Base-by-base conservation (phyloP, 345 rosid species). In the Syzygium jambos region DNA sequence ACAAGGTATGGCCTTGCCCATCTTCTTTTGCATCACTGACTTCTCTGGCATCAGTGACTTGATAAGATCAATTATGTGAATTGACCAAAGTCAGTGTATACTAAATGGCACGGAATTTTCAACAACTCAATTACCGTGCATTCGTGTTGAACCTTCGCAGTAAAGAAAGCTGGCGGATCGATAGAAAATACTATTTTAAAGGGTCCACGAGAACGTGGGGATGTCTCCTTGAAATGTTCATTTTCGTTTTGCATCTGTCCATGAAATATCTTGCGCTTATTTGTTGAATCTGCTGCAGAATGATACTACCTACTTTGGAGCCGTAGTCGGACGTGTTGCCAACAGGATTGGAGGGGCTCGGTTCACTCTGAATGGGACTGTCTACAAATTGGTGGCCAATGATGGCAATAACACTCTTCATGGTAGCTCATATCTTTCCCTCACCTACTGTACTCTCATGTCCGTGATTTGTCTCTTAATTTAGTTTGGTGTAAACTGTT, bases 301-400 rank as follows among this genome's bases (percentile, higher is more conserved):
- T 63, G 99, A 93, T 87, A 87, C 93, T 49, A 89, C 95, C n/a
- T 92, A 91, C 88, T 98, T 98, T 52, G 99, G 99, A 51, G 95
- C 95, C 51, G 89, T 95, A 1, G 95, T 98, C 57, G 99, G 99
- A 85, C 93, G 98, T 16, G 98, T 98, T 2, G 99, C 98, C 6
- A 96, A 98, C 84, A 91, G 99, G 91, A 98, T 96, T 10, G 92
- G 90, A 55, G 92, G 91, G 19, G 98, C 98, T 41, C 87, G 89
- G 30, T 95, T 95, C 85, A 78, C 90, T n/a, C 85, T 96, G 11
- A 90, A 95, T 90, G 99, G 99, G 51, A 88, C 87, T 14, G 14
- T 21, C 6, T 94, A 94, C 89, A 93, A 94, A 86, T 89, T 95
- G 15, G 88, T 86, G 52, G 78, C 94, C 86, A 96, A 98, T 88